phyloP scores from a whole-genome alignment of 345 rosid species.

The Sonneratia alba region DNA sequence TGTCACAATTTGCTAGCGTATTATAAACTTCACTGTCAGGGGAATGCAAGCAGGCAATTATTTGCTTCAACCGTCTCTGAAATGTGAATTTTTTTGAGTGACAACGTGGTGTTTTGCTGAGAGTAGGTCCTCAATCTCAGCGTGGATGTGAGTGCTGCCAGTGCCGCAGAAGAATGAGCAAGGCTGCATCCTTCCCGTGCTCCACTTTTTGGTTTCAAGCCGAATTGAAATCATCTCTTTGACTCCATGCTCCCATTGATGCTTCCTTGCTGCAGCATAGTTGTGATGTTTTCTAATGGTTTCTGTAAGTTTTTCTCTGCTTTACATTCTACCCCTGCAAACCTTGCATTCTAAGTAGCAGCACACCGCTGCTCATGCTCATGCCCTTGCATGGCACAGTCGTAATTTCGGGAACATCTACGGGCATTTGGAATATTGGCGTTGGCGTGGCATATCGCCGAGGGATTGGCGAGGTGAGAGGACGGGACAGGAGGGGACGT shows the following conservation, averaged over 20 bases:
- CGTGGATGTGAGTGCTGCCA: slow-evolving; percentile 87
- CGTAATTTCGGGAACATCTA: too few species aligned
- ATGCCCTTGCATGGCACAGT: too few species aligned
- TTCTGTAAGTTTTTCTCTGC: neutral
- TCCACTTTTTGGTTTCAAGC: neutral
- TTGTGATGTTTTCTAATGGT: neutral
- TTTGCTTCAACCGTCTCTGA: neutral
- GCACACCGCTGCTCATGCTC: too few species aligned
- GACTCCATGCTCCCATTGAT: neutral
- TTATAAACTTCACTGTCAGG: too few species aligned
- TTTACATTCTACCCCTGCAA: too few species aligned
- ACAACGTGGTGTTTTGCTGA: neutral
- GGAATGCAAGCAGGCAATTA: neutral
- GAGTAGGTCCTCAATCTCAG: slow-evolving; percentile 70
- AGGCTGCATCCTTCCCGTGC: neutral
- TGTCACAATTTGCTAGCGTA: neutral
- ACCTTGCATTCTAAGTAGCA: too few species aligned
- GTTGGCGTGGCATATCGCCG: neutral
- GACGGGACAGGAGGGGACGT: neutral
- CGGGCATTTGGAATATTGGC: too few species aligned
- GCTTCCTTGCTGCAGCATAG: neutral
- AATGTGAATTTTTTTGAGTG: neutral
- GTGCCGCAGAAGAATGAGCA: slow-evolving; percentile 76
- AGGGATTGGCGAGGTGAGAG: slow-evolving; percentile 1
- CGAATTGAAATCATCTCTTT: neutral